Base-by-base conservation (phyloP, 495 filamentous ascomycete species). In the Hypoxylon fuscum region DNA sequence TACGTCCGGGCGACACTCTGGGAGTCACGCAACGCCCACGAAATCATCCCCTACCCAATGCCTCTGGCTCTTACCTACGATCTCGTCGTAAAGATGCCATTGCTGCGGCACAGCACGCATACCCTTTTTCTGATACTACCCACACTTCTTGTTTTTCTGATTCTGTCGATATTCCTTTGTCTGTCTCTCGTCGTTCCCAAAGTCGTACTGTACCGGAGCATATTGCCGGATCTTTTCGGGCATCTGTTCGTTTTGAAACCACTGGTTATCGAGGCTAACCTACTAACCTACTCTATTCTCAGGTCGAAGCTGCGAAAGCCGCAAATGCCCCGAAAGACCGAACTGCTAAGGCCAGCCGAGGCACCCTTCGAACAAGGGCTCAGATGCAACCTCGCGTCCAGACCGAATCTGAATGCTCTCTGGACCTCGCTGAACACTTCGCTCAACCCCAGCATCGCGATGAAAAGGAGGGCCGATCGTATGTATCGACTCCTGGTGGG, bases 301-400 rank as follows among this genome's bases (percentile, higher is more conserved):
- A 57, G 56, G 20, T 20, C 9, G 23, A 60, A 18, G 1, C n/a
- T 43, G 21, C 54, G 1, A 37, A 47, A 20, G 2, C 35, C 12
- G n/a, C 42, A 17, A 51, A 62, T 14, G 60, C 66, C 20, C 55
- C 62, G 1, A 70, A 74, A 20, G 71, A 74, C 40, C 54, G 55
- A 60, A 53, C 48, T 12, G 20, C 68, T 23, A 66, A 72, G 32
- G 23, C 64, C 5, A 70, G 67, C 58, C 66, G 57, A 51, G 46
- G 54, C 21, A 25, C 50, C 12, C 69, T 70, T 52, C 70, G 72
- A 25, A 56, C 66, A 15, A 64, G 74, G 22, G 62, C 75, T 12
- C 72, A 79, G 35, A 76, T 80, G 75, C 78, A 80, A 34, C 70
- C 78, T 11, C 74, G 72, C 44, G 78, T 78, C 10, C 74, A 80